Conservation (phyloP, 345 rosid species). For the Populus alba region DNA sequence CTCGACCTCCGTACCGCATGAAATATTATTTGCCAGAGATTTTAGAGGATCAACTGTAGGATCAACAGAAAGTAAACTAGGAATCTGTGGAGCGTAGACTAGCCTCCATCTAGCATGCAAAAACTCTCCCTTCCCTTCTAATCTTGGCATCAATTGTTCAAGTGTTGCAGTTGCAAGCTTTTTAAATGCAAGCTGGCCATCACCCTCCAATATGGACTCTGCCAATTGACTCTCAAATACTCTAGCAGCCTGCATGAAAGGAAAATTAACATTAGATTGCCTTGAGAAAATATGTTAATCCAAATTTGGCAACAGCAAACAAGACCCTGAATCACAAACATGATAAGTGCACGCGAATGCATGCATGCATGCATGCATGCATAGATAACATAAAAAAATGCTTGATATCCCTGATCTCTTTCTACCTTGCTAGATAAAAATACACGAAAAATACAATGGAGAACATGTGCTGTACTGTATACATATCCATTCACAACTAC, state of each 20-base stretch:
- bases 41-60: slow-evolving; percentile 90
- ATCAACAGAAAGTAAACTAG: slow-evolving; percentile 94
- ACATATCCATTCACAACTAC: neutral
- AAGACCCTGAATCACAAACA: neutral
- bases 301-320: slow-evolving; percentile 12
- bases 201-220: slow-evolving; percentile 93
- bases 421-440: neutral
- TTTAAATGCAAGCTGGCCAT: slow-evolving; percentile 94
- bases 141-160: slow-evolving; percentile 87
- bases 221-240: slow-evolving; percentile 94
- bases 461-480: neutral
- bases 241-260: slow-evolving; percentile 69
- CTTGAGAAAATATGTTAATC: slow-evolving; percentile 1
- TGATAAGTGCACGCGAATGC: too few relatives aligned
- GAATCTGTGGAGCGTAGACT: slow-evolving; percentile 98
- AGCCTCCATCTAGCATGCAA: slow-evolving; percentile 99
- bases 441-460: neutral
- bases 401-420: neutral
- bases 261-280: slow-evolving; percentile 9
- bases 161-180: slow-evolving; percentile 97
- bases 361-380: neutral
- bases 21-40: slow-evolving; percentile 80
- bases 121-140: slow-evolving; percentile 95
- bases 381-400: neutral
- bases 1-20: slow-evolving; percentile 93